Evolutionary conservation across 2,329 filamentous ascomycete species (phyloP).

Genomic region (Phialophora tarda): DNA sequence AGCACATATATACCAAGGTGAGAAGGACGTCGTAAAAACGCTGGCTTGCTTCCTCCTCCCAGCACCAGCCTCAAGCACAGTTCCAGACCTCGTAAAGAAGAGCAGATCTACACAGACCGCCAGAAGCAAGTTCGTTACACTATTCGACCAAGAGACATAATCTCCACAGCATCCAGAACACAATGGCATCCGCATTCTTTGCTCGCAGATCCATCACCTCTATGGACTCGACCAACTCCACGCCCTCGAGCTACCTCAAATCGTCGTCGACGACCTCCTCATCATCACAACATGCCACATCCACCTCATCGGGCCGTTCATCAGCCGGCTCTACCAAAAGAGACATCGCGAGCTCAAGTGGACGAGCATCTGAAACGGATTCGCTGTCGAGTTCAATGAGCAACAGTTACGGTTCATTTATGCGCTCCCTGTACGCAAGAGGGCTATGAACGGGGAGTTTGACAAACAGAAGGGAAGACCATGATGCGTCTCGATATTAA

Average conservation of each 20-base stretch:
- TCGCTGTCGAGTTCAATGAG: slow-evolving; percentile 20
- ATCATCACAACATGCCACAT: slow-evolving; percentile 8
- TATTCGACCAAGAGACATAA: background rate
- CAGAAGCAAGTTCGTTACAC: background rate
- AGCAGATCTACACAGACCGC: background rate
- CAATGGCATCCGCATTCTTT: slow-evolving; percentile 24
- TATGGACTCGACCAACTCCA: slow-evolving; percentile 14
- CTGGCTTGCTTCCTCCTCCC: background rate
- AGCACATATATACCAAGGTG: background rate
- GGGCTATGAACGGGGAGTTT: background rate
- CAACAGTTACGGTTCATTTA: slow-evolving; percentile 21
- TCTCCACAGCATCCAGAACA: background rate
- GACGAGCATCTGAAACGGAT: slow-evolving; percentile 5
- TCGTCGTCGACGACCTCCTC: slow-evolving; percentile 4
- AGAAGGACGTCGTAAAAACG: background rate
- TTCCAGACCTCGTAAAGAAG: background rate
- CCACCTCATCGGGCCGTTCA: slow-evolving; percentile 4
- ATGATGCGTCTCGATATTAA: background rate
- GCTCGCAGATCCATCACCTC: slow-evolving; percentile 23
- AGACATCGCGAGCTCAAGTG: background rate
- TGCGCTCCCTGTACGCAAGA: slow-evolving; percentile 18
- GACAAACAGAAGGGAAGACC: background rate
- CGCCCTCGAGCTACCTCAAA: slow-evolving; percentile 1
- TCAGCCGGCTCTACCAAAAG: background rate
- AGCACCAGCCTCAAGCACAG: background rate